Evolutionary conservation across 352 stramenopile genomes (phyloP), one percentile per base, ranked within the genome.

Genomic region (Phytophthora cajani): DNA sequence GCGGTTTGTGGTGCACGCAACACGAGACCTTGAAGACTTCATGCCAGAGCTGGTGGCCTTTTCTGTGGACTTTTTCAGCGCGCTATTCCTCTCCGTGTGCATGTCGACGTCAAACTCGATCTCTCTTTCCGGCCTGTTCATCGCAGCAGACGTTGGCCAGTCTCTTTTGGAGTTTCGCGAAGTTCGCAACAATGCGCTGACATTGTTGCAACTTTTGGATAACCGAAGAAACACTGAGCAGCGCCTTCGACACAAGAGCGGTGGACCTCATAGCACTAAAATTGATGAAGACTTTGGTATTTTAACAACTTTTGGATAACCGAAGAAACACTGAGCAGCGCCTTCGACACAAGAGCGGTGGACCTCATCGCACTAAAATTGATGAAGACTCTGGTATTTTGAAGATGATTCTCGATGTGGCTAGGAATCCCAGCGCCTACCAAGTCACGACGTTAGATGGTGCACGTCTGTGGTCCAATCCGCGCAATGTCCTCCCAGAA

Each of bases 21-120:
- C 44, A 8, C 56, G 44, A 23, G 51, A 75, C 2, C 19, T 72
- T 3, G 68, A 75, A 25, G 63, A 75, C 14, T 71, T 67, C 33
- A 63, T 71, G 6, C 68, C 68, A 8, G 49, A 62, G 49, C 47
- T 60, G 5, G 64, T 75, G 21, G 67, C 63, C 0, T 63, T 78
- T 50, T 64, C 49, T 0, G 57, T 69, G 0, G 67, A 78, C 21
- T 71, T 78, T 19, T 75, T 75, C 14, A 61, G 69, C 21, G 33
- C 58, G 3, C 67, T 78, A 0, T 75, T 72, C 14, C 32, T 75
- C 9, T 69, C 57, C 0, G 67, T 74, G 21, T 75, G 66, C 23
- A 74, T 78, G 52, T 58, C 56, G 12, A 75, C 56, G 12, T 47
- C 71, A 1, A 42, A 42, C 12, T 69, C 62, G 2, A 52, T 59